Conservation (phyloP, 148 eudicot species). For the Hydrangea macrophylla region DNA sequence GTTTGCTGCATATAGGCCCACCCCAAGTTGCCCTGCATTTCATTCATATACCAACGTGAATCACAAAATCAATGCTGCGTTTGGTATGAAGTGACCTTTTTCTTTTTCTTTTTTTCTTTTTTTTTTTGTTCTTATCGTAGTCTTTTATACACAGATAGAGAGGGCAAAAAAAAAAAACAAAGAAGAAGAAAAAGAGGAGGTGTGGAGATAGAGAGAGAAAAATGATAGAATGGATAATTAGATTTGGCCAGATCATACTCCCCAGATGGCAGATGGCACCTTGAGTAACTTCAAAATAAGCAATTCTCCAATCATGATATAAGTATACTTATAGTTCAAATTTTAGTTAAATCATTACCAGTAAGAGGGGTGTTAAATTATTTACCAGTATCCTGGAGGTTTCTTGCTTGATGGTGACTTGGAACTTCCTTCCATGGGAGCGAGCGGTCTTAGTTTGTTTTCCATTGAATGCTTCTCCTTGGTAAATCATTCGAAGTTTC, state of each 20-base stretch:
- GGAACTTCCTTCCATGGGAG: constrained; percentile 56
- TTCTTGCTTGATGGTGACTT: constrained; percentile 47
- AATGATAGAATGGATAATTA: background rate
- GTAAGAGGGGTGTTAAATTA: background rate
- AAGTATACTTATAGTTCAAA: too few species aligned
- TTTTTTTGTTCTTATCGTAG: background rate
- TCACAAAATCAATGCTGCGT: background rate
- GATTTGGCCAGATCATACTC: background rate
- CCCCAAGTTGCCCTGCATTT: constrained; percentile 50
- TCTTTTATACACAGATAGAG: background rate
- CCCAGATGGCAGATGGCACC: too few species aligned
- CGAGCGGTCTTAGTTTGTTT: constrained; percentile 56
- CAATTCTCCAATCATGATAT: too few species aligned
- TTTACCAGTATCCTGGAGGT: constrained; percentile 53
- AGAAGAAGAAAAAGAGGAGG: background rate
- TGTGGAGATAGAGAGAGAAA: too few species aligned
- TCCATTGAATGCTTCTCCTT: constrained; percentile 58
- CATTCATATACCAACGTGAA: background rate
- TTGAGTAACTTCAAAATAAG: too few species aligned
- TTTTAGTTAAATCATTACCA: too few species aligned
- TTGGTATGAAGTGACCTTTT: background rate
- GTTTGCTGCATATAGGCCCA: constrained; percentile 57
- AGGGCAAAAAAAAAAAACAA: background rate
- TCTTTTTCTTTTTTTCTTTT: too few species aligned
- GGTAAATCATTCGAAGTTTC: constrained; percentile 42